Conservation (phyloP, 164 flowering plant genomes). For the Aristolochia contorta region DNA sequence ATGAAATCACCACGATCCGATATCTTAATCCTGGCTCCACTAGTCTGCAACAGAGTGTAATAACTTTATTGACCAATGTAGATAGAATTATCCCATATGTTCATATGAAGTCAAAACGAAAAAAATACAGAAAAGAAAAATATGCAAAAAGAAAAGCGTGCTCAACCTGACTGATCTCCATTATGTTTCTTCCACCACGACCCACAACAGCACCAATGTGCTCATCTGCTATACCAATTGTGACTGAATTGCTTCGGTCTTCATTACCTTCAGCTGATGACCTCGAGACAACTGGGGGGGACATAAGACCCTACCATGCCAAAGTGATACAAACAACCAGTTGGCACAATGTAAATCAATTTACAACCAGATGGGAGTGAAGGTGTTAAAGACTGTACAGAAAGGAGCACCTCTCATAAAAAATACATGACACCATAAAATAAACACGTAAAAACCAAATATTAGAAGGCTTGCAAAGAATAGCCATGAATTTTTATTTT, state of each 20-base stretch:
- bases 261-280: slow-evolving; percentile 35
- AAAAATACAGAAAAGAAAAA: neutral
- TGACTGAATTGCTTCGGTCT: slow-evolving; percentile 55
- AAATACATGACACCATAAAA: neutral
- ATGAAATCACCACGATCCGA: slow-evolving; percentile 96
- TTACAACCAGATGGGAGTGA: no score
- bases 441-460: neutral
- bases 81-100: no score
- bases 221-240: slow-evolving; percentile 85
- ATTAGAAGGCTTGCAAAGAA: no score
- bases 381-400: no score
- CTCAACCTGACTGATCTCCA: slow-evolving; percentile 81
- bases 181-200: slow-evolving; percentile 84
- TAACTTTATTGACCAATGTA: no score
- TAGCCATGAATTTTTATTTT: no score
- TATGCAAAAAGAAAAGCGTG: neutral
- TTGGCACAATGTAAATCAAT: neutral
- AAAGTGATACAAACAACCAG: neutral
- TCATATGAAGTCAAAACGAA: neutral
- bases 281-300: slow-evolving; percentile 4
- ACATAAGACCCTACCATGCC: slow-evolving; percentile 8
- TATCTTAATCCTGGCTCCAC: slow-evolving; percentile 93
- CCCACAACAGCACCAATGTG: slow-evolving; percentile 93
- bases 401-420: no score
- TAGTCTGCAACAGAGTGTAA: slow-evolving; percentile 38